Evolutionary conservation across 192 early-diverging fungal species (phyloP).

Genomic region (Backusella sp.): DNA sequence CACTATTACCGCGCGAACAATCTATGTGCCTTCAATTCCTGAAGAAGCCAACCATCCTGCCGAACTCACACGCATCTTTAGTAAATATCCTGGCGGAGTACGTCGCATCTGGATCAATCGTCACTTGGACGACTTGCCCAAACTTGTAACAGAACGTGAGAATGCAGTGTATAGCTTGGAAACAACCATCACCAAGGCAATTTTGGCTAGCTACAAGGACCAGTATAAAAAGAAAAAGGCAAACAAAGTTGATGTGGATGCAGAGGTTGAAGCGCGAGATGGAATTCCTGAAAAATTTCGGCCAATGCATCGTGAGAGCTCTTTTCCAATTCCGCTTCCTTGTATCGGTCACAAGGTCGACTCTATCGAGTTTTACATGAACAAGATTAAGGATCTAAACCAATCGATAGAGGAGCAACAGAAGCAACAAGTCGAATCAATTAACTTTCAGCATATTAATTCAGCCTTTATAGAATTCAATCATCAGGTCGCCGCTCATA

Average conservation of each 20-base stretch:
- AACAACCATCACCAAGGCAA: conserved; percentile 46
- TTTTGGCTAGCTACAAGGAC: conserved; percentile 37
- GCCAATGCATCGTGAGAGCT: conserved; percentile 52
- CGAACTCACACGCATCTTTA: conserved; percentile 51
- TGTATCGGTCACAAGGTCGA: conserved; percentile 67
- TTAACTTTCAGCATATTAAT: conserved; percentile 38
- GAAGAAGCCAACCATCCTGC: conserved; percentile 44
- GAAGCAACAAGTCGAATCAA: conserved; percentile 8
- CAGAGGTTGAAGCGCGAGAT: neutral
- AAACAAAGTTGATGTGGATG: neutral
- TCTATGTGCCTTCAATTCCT: conserved; percentile 73
- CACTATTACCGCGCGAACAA: conserved; percentile 53
- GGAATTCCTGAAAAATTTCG: conserved; percentile 43
- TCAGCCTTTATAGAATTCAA: conserved; percentile 86
- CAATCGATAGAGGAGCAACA: conserved; percentile 42
- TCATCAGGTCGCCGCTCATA: conserved; percentile 70
- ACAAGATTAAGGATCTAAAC: conserved; percentile 46
- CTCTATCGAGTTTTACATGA: conserved; percentile 48
- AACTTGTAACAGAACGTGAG: conserved; percentile 49
- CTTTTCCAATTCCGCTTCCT: conserved; percentile 42
- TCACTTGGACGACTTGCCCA: conserved; percentile 43
- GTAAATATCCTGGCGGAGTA: conserved; percentile 68
- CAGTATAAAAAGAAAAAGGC: conserved; percentile 26
- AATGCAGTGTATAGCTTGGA: conserved; percentile 51
- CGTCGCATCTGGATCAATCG: conserved; percentile 63